These are phyloP conservation scores for Penicillium thymicola DNA, from an alignment of 2,329 filamentous ascomycete genomes.

Conservation along the genomic window DNA sequence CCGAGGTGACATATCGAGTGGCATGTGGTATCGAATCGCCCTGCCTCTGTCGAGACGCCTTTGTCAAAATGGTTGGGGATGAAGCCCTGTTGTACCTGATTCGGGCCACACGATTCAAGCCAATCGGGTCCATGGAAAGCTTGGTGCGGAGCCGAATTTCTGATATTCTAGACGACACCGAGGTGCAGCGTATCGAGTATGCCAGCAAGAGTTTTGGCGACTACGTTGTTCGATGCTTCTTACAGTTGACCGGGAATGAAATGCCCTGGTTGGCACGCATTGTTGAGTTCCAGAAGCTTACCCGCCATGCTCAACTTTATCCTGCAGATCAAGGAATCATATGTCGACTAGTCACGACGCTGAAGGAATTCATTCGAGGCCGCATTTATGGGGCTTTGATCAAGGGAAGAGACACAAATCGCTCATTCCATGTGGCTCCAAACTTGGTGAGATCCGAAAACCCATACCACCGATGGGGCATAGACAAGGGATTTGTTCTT, in stretches of 20 bases:
- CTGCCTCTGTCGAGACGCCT: constrained; percentile 46
- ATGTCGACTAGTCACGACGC: constrained; percentile 15
- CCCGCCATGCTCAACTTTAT: constrained; percentile 14
- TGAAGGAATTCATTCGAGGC: constrained; percentile 35
- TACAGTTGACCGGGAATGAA: constrained; percentile 31
- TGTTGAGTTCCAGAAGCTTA: constrained; percentile 30
- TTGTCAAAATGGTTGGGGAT: constrained; percentile 62
- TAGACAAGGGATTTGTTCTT: neutral
- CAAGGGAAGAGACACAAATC: neutral
- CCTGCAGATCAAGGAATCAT: constrained; percentile 16
- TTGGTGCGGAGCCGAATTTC: constrained; percentile 47
- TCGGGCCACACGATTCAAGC: constrained; percentile 11
- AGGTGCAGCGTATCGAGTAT: constrained; percentile 58
- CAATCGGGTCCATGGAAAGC: constrained; percentile 16
- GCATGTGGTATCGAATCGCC: constrained; percentile 42
- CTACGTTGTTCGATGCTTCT: constrained; percentile 40
- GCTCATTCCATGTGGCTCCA: neutral
- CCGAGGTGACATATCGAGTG: constrained; percentile 60
- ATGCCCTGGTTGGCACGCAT: constrained; percentile 41
- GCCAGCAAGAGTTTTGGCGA: constrained; percentile 54
- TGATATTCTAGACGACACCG: constrained; percentile 53
- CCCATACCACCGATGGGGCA: neutral
- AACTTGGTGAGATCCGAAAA: neutral
- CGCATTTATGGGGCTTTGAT: constrained; percentile 24
- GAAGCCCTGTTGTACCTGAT: constrained; percentile 49